Evolutionary conservation across 208 protist species (phyloP).

Genomic region (Acanthamoeba triangularis): DNA sequence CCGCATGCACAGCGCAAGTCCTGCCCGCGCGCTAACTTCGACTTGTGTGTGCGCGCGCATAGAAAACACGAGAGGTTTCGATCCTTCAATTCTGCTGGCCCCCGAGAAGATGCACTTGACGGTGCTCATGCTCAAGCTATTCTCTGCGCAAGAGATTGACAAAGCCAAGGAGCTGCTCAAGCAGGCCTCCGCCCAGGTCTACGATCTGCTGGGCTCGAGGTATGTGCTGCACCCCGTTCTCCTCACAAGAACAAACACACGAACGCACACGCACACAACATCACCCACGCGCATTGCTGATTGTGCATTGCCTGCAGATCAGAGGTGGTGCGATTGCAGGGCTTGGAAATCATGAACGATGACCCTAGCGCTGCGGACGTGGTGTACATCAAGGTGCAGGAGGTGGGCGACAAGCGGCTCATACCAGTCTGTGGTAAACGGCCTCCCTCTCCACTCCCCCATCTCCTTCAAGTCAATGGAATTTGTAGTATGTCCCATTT

Average conservation of each 20-base stretch:
- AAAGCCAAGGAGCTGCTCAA: constrained; percentile 59
- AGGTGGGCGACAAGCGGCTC: constrained; percentile 47
- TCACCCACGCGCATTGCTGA: not conserved
- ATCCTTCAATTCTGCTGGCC: constrained; percentile 23
- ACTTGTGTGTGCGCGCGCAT: too few relatives aligned
- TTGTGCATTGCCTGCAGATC: not conserved
- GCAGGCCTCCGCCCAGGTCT: not conserved
- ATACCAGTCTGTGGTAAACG: constrained; percentile 7
- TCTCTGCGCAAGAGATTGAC: not conserved
- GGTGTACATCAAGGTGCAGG: constrained; percentile 23
- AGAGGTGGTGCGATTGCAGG: not conserved
- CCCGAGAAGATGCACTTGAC: constrained; percentile 57
- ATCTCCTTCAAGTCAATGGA: not conserved
- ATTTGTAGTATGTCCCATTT: not conserved
- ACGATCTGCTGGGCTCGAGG: constrained; percentile 40
- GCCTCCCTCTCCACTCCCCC: not conserved
- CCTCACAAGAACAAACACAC: not conserved
- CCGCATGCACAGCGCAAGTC: too few relatives aligned
- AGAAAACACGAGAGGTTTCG: constrained; percentile 7
- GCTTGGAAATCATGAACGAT: constrained; percentile 58
- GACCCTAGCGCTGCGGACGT: constrained; percentile 4
- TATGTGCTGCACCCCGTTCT: not conserved
- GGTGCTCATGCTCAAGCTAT: constrained; percentile 52
- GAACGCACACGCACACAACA: not conserved
- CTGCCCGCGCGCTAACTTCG: too few relatives aligned